Evolutionary conservation across 768 basidiomycete species (phyloP), one percentile per base, ranked within the genome.

Genomic region (Boletus vinaceobasis): DNA sequence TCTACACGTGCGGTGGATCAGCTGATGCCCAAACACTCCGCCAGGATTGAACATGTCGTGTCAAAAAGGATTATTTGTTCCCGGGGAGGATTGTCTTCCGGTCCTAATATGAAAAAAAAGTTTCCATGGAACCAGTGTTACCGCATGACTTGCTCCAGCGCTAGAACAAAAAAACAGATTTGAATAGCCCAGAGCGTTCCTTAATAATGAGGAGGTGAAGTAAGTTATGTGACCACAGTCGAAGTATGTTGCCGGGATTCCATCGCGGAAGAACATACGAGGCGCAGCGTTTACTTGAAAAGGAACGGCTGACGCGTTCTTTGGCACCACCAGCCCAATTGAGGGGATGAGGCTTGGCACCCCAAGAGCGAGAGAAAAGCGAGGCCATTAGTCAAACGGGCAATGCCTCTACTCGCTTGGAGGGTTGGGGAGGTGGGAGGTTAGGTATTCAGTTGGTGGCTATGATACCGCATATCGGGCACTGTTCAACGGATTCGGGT

Each of bases 401-500:
- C 67, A 64, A 66, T 67, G 69, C 61, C 44, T 58, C 36, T 55
- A 8, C 58, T 62, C 66, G 63, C 57, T 57, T 58, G 61, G 50
- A 40, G 45, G 42, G 47, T 37, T 61, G 50, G 63, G 40, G 60
- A 60, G 45, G 49, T 56, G 59, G 48, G 58, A 46, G 43, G 64
- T 44, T 35, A 48, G 46, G 50, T 15, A 56, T 62, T 55, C 47
- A 46, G 50, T 51, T 40, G 11, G 61, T 57, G 67, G 71, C 70
- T 63, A 69, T 72, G 62, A 59, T 54, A 38, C 50, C 54, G 52
- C 60, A 48, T 52, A 56, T 54, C 63, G 65, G 66, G 60, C 39
- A 56, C 46, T 67, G 55, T 53, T 48, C 43, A 50, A 70, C 70
- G 69, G 71, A 60, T 47, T 71, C 70, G 71, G 70, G 60, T 62